phyloP scores from a whole-genome alignment of 768 basidiomycete genomes.

The Tylopilus sp. region DNA sequence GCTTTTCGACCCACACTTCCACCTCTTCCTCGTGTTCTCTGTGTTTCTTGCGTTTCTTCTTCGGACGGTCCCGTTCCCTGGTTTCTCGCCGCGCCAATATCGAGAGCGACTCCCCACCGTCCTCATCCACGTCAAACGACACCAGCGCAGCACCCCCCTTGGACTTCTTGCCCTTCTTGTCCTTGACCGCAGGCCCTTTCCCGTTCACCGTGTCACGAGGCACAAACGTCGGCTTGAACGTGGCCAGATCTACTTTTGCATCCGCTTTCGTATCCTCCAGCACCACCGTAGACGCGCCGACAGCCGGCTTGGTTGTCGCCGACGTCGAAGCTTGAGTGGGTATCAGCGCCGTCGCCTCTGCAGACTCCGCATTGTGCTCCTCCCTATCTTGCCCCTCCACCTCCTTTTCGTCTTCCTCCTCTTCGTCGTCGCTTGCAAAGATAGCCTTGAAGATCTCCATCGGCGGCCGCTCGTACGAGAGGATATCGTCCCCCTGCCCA shows the following conservation, averaged over 20 bases:
- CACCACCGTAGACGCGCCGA: background rate
- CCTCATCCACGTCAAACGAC: conserved; percentile 78
- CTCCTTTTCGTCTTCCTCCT: conserved; percentile 63
- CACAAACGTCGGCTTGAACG: conserved; percentile 89
- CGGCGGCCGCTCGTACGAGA: conserved; percentile 83
- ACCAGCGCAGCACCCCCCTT: conserved; percentile 46
- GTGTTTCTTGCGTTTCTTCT: conserved; percentile 42
- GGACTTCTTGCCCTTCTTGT: conserved; percentile 47
- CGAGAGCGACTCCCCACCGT: conserved; percentile 38
- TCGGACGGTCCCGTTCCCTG: conserved; percentile 35
- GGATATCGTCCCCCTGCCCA: conserved; percentile 78
- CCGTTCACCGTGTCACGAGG: conserved; percentile 41
- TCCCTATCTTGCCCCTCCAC: conserved; percentile 3
- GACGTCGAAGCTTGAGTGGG: conserved; percentile 12
- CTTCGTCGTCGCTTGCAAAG: conserved; percentile 93
- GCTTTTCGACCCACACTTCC: conserved; percentile 70
- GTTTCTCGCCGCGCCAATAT: conserved; percentile 30
- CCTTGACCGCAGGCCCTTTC: conserved; percentile 42
- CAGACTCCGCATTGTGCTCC: conserved; percentile 24
- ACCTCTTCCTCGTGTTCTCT: conserved; percentile 46
- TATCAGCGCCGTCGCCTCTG: conserved; percentile 2
- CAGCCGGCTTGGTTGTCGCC: background rate
- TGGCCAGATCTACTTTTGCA: conserved; percentile 50
- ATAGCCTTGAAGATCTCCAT: conserved; percentile 98
- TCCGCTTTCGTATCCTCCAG: conserved; percentile 1